A percentile compares a stretch with the other conserved stretches of the same genome.
Conservation (phyloP, 192 early-diverging fungal genomes). For the Chytriomyces sp. region DNA sequence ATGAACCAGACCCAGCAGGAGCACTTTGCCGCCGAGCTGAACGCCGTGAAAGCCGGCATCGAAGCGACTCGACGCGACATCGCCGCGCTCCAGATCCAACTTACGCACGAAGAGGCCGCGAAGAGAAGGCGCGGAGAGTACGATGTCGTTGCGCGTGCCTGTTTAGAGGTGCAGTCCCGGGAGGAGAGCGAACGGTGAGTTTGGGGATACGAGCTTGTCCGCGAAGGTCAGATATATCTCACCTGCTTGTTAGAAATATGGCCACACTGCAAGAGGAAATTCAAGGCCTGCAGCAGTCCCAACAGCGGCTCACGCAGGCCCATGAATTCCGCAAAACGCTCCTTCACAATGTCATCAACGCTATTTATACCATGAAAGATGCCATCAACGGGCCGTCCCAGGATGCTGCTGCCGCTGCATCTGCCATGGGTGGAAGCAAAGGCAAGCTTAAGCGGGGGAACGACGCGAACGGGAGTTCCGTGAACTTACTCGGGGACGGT, state of each 20-base stretch:
- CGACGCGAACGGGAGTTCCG: neutral
- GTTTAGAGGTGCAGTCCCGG: conserved; percentile 31
- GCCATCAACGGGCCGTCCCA: neutral
- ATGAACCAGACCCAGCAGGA: conserved; percentile 55
- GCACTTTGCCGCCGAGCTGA: conserved; percentile 42
- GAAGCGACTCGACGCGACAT: conserved; percentile 45
- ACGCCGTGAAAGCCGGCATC: conserved; percentile 38
- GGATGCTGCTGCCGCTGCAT: neutral
- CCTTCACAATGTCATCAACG: conserved; percentile 1
- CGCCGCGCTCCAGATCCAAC: conserved; percentile 15
- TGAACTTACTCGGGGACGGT: neutral
- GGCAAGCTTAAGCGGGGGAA: neutral
- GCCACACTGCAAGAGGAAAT: conserved; percentile 2
- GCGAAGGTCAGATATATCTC: neutral
- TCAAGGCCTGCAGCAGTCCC: neutral
- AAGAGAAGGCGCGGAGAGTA: conserved; percentile 57
- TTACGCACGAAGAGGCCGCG: conserved; percentile 28
- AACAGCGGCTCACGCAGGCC: conserved; percentile 1
- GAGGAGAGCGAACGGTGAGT: conserved; percentile 18
- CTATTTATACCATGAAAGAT: neutral
- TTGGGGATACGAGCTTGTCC: neutral
- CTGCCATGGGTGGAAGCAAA: neutral
- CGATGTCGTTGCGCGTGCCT: conserved; percentile 57
- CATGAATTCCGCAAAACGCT: conserved; percentile 3
- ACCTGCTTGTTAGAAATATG: conserved; percentile 21